A percentile compares a stretch with the other conserved stretches of the same genome.
Evolutionary conservation across 1,284 basidiomycete genomes (phyloP).

Genomic region (Ustilago xerochloae): DNA sequence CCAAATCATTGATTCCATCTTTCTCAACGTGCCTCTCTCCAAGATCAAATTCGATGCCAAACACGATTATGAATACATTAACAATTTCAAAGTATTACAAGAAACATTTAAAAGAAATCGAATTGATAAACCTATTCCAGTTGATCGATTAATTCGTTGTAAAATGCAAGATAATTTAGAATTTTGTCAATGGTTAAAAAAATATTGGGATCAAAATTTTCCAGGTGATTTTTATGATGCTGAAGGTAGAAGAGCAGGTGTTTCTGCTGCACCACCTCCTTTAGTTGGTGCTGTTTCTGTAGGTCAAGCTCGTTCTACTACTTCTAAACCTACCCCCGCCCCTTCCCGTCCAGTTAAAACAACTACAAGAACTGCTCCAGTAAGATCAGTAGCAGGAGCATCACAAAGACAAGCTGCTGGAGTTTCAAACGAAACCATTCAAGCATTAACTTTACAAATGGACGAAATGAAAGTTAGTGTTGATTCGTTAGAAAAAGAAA

Average conservation of each 20-base stretch:
- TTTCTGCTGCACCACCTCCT: slow-evolving; percentile 67
- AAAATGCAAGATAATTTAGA: slow-evolving; percentile 99
- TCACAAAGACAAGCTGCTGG: slow-evolving; percentile 72
- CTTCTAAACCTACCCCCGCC: slow-evolving; percentile 3
- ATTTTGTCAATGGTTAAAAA: slow-evolving; percentile 96
- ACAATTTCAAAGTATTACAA: slow-evolving; percentile 95
- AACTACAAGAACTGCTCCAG: slow-evolving; percentile 7
- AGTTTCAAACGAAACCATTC: slow-evolving; percentile 70
- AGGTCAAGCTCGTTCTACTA: slow-evolving; percentile 25
- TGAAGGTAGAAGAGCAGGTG: slow-evolving; percentile 80
- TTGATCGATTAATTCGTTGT: slow-evolving; percentile 93
- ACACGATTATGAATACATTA: slow-evolving; percentile 94
- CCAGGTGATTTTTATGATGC: slow-evolving; percentile 90
- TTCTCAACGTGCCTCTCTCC: slow-evolving; percentile 70
- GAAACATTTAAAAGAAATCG: slow-evolving; percentile 72
- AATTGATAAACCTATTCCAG: slow-evolving; percentile 95
- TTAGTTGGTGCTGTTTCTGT: slow-evolving; percentile 53
- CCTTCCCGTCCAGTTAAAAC: slow-evolving; percentile 7
- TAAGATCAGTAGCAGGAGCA: slow-evolving; percentile 70
- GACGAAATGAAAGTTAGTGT: slow-evolving; percentile 84
- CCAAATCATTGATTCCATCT: slow-evolving; percentile 87
- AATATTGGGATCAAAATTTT: slow-evolving; percentile 93
- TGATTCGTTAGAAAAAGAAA: slow-evolving; percentile 85
- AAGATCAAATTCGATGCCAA: slow-evolving; percentile 65
- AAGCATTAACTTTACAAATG: slow-evolving; percentile 79